phyloP scores from a whole-genome alignment of 768 basidiomycete species.

The Mycena maculata region DNA sequence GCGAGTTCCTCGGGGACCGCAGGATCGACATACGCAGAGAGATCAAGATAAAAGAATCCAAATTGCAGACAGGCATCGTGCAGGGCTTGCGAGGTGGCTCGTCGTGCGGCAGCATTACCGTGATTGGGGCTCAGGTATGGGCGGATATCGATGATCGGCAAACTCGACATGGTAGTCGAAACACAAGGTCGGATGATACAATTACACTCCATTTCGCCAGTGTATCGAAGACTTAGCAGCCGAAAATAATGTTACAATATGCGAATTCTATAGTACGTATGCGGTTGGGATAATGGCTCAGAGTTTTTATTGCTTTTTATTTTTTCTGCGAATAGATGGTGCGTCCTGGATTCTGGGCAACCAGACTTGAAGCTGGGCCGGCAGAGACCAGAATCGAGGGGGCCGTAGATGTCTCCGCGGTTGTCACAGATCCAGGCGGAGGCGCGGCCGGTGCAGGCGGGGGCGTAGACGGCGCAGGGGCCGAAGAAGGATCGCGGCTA shows the following conservation, averaged over 20 bases:
- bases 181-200: not conserved
- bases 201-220: constrained; percentile 7
- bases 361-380: constrained; percentile 56
- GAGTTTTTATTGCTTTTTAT: constrained; percentile 47
- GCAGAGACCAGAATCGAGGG: constrained; percentile 63
- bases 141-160: constrained; percentile 81
- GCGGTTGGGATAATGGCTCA: constrained; percentile 8
- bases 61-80: constrained; percentile 81
- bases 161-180: constrained; percentile 33
- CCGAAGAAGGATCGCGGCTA: not conserved
- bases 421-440: constrained; percentile 44
- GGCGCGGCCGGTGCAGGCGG: constrained; percentile 18
- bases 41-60: constrained; percentile 91
- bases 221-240: not conserved
- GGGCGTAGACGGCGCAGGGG: not conserved
- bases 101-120: constrained; percentile 50
- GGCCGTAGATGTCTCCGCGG: constrained; percentile 56
- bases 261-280: constrained; percentile 18
- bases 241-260: constrained; percentile 21
- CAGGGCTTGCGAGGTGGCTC: constrained; percentile 64
- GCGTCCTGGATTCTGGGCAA: constrained; percentile 64
- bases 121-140: constrained; percentile 64
- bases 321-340: constrained; percentile 71
- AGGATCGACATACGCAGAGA: constrained; percentile 66
- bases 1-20: constrained; percentile 75